Evolutionary conservation across 2,329 filamentous ascomycete species (phyloP).

Genomic region (Lasiodiplodia citricola): DNA sequence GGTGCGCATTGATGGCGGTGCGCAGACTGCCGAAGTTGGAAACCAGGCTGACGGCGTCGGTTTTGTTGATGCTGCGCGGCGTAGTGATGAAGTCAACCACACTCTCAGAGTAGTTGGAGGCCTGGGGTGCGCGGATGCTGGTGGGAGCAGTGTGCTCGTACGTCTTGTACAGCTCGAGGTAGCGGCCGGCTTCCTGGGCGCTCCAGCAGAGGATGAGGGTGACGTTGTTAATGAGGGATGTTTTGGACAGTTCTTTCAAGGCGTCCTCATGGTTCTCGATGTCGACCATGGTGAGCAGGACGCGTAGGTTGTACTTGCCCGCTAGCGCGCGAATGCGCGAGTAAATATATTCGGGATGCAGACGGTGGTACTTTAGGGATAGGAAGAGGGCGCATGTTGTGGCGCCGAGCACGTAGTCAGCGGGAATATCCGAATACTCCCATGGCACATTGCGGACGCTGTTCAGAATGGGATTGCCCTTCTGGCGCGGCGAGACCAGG

Average conservation of each 20-base stretch:
- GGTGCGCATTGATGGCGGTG: slow-evolving; percentile 83
- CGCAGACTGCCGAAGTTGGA: slow-evolving; percentile 89
- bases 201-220: slow-evolving; percentile 95
- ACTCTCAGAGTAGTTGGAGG: slow-evolving; percentile 77
- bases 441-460: slow-evolving; percentile 78
- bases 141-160: slow-evolving; percentile 85
- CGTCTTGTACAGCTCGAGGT: slow-evolving; percentile 92
- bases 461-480: slow-evolving; percentile 90
- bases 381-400: slow-evolving; percentile 93
- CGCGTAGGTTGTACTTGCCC: slow-evolving; percentile 83
- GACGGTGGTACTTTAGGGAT: slow-evolving; percentile 93
- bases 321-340: slow-evolving; percentile 84
- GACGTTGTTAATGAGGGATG: slow-evolving; percentile 87
- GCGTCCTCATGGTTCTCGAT: slow-evolving; percentile 93
- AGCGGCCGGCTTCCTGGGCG: slow-evolving; percentile 88
- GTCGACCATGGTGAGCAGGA: slow-evolving; percentile 90
- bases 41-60: slow-evolving; percentile 87
- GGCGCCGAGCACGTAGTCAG: slow-evolving; percentile 85
- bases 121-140: slow-evolving; percentile 84
- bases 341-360: slow-evolving; percentile 98
- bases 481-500: slow-evolving; percentile 88
- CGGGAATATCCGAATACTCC: slow-evolving; percentile 97
- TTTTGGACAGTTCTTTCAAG: slow-evolving; percentile 89
- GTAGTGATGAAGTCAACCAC: slow-evolving; percentile 92
- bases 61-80: slow-evolving; percentile 89